These are phyloP conservation scores for Ambrosia trifida DNA, from an alignment of 129 eudicot genomes.

Conservation along the genomic window DNA sequence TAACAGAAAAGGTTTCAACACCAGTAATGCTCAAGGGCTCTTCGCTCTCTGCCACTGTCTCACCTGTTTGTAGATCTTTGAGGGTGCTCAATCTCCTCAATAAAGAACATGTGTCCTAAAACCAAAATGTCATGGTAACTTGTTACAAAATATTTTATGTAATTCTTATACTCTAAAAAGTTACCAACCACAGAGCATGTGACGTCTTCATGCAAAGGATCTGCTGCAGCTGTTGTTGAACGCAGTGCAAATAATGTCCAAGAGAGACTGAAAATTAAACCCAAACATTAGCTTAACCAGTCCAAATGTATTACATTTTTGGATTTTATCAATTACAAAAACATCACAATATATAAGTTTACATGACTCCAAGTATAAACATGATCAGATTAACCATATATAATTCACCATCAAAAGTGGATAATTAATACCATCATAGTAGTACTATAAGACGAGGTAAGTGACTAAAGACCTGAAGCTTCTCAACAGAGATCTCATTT, in stretches of 20 bases:
- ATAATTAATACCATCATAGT: background rate
- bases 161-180: background rate
- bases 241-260: constrained; percentile 99
- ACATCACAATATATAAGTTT: background rate
- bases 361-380: constrained; percentile 6
- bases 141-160: constrained; percentile 2
- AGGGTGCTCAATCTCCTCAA: constrained; percentile 73
- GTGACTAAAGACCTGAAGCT: constrained; percentile 72
- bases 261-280: constrained; percentile 61
- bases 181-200: constrained; percentile 86
- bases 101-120: constrained; percentile 80
- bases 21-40: constrained; percentile 91
- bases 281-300: constrained; percentile 13
- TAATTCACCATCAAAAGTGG: background rate
- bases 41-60: constrained; percentile 45
- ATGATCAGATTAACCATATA: background rate
- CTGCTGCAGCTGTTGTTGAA: constrained; percentile 95
- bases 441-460: constrained; percentile 10
- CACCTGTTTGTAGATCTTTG: constrained; percentile 72
- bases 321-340: constrained; percentile 8
- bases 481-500: constrained; percentile 89
- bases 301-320: background rate
- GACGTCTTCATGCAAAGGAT: constrained; percentile 91
- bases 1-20: constrained; percentile 82
- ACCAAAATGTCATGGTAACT: constrained; percentile 1